phyloP scores from a whole-genome alignment of 179 eudicot genomes.

The Silene vulgaris region DNA sequence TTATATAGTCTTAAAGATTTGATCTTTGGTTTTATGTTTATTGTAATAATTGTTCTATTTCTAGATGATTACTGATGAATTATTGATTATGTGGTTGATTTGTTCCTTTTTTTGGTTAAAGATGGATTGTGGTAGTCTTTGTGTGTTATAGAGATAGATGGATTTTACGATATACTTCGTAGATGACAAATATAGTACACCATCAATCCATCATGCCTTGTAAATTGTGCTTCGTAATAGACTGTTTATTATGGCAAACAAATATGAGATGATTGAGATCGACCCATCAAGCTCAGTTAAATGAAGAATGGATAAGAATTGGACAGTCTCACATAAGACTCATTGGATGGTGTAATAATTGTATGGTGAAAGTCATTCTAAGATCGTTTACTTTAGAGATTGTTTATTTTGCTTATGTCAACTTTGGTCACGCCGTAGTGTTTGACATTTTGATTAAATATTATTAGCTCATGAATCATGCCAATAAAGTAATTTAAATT shows the following conservation, averaged over 20 bases:
- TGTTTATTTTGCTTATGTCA: background rate
- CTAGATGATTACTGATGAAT: no score
- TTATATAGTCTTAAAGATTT: no score
- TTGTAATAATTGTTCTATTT: background rate
- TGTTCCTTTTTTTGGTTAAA: no score
- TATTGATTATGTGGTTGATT: no score
- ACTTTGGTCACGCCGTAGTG: background rate
- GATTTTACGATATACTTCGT: no score
- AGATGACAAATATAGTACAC: no score
- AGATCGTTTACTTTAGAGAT: background rate
- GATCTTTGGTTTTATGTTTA: background rate
- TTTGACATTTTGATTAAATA: background rate
- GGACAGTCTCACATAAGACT: no score
- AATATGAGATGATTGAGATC: background rate
- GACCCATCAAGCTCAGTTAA: background rate
- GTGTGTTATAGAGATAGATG: no score
- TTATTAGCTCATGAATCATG: background rate
- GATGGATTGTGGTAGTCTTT: background rate
- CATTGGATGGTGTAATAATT: no score
- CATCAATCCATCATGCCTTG: no score
- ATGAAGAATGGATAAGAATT: background rate
- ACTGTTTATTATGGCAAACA: no score
- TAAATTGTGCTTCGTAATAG: no score
- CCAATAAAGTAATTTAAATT: conserved; percentile 1
- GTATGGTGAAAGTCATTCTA: background rate